Percentiles rank a stretch among this genome's conserved stretches.
phyloP scores from a whole-genome alignment of 192 early-diverging fungal genomes.

The Diversispora epigaea region DNA sequence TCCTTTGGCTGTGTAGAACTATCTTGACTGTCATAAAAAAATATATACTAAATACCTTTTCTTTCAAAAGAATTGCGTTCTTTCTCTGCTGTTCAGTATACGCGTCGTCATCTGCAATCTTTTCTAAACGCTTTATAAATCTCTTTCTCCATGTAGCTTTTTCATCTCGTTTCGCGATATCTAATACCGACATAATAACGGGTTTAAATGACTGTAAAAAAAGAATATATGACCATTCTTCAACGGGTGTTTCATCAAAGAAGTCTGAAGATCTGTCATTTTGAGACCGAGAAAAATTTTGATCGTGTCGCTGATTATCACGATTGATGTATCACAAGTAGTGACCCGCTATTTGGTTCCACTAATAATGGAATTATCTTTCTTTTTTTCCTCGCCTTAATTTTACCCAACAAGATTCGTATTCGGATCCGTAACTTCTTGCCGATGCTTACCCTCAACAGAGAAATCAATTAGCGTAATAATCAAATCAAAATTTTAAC shows the following conservation, averaged over 20 bases:
- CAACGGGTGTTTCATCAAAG: constrained; percentile 18
- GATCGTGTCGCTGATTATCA: no score
- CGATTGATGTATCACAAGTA: no score
- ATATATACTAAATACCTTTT: constrained; percentile 7
- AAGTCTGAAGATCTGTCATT: constrained; percentile 2
- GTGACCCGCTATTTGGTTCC: no score
- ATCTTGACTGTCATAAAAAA: neutral
- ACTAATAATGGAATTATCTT: no score
- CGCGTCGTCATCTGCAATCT: constrained; percentile 2
- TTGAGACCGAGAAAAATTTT: no score
- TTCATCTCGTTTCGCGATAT: constrained; percentile 1
- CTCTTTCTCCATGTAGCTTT: constrained; percentile 23
- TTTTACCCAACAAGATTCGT: no score
- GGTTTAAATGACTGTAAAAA: constrained; percentile 16
- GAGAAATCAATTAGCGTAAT: no score
- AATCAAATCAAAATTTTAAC: no score
- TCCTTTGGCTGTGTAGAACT: constrained; percentile 3
- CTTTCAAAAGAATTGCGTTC: neutral
- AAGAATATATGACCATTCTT: constrained; percentile 13
- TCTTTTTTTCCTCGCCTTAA: no score
- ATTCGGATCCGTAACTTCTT: no score
- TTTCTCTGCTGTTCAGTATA: neutral
- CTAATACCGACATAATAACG: constrained; percentile 16
- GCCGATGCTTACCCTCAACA: no score
- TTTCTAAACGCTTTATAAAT: constrained; percentile 9